phyloP scores from a whole-genome alignment of 208 protist species.

The Leishmania turanica region DNA sequence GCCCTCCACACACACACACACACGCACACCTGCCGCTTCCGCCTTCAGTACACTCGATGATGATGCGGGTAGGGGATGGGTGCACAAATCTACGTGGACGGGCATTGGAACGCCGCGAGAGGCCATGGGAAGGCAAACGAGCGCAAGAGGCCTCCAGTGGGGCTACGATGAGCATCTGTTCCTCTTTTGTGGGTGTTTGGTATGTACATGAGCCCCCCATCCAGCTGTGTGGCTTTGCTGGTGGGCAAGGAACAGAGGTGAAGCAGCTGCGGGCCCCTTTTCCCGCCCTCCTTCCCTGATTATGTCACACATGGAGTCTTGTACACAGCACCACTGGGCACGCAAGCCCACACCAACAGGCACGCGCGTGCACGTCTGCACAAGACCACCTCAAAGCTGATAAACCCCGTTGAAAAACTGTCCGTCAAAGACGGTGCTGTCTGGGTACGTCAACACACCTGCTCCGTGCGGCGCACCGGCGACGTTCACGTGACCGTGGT shows the following conservation, averaged over 20 bases:
- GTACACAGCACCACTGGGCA: not conserved
- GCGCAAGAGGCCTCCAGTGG: not conserved
- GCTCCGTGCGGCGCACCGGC: conserved; percentile 70
- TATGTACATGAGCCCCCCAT: conserved; percentile 1
- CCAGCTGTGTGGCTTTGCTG: not conserved
- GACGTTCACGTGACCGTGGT: conserved; percentile 57
- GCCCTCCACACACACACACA: no score
- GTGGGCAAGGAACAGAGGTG: not conserved
- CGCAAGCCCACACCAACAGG: not conserved
- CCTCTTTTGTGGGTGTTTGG: not conserved
- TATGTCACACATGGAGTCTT: not conserved
- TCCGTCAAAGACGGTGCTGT: conserved; percentile 84
- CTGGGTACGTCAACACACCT: conserved; percentile 75
- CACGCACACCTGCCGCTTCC: not conserved
- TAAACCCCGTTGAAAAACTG: conserved; percentile 77
- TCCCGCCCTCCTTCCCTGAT: not conserved
- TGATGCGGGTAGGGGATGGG: no score
- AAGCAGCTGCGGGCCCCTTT: not conserved
- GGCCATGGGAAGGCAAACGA: not conserved
- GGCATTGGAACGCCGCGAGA: not conserved
- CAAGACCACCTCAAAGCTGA: conserved; percentile 43
- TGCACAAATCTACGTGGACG: not conserved
- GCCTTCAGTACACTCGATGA: not conserved
- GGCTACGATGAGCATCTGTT: not conserved
- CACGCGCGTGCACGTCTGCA: not conserved